Conservation (phyloP, 768 basidiomycete species). For the Boletus rex-veris region DNA sequence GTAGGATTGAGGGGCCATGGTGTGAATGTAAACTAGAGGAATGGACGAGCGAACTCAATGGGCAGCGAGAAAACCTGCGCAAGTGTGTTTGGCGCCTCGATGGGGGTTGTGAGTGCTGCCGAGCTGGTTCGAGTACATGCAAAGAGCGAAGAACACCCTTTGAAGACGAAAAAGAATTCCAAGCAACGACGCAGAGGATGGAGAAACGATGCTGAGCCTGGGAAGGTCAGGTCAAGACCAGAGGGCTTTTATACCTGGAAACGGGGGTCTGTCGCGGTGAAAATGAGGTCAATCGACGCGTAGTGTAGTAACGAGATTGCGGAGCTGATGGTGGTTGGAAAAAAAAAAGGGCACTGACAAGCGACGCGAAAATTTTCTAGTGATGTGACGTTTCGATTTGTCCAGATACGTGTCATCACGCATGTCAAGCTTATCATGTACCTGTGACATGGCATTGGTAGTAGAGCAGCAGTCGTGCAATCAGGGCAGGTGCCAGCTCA, state of each 20-base stretch:
- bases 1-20: conserved; percentile 49
- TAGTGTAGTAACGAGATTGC: background rate
- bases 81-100: conserved; percentile 83
- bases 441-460: no score
- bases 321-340: conserved; percentile 11
- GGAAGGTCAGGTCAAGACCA: background rate
- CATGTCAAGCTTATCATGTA: no score
- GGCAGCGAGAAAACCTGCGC: conserved; percentile 59
- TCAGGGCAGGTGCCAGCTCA: background rate
- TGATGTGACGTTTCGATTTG: conserved; percentile 4
- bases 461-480: no score
- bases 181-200: background rate
- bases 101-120: conserved; percentile 84
- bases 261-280: conserved; percentile 10
- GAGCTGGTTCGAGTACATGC: conserved; percentile 96
- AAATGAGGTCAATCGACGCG: background rate
- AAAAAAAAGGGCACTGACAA: conserved; percentile 18
- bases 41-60: conserved; percentile 34
- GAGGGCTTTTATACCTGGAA: conserved; percentile 28
- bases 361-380: conserved; percentile 8
- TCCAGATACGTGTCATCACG: background rate
- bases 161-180: conserved; percentile 9
- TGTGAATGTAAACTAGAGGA: conserved; percentile 19
- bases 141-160: conserved; percentile 43
- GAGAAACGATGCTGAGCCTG: background rate